Conservation (phyloP, 1,284 basidiomycete species). For the Marasmius tenuissimus region DNA sequence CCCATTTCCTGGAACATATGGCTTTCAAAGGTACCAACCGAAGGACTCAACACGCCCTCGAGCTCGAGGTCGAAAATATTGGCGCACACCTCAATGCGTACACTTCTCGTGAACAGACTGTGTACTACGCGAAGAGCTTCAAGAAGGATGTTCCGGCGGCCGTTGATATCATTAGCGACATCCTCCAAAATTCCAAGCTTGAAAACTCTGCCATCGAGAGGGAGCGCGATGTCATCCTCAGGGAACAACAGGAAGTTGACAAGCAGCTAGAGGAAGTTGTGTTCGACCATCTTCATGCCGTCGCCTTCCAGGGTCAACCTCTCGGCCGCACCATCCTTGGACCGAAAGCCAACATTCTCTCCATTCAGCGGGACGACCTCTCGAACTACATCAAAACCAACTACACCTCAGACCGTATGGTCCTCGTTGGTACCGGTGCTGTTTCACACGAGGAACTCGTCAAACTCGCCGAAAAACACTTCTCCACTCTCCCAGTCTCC, state of each 20-base stretch:
- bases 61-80: conserved; percentile 98
- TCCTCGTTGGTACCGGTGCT: conserved; percentile 95
- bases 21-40: conserved; percentile 93
- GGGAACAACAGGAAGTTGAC: conserved; percentile 99
- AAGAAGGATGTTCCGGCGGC: conserved; percentile 90
- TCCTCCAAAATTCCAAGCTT: conserved; percentile 96
- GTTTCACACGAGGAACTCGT: conserved; percentile 93
- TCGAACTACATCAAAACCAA: conserved; percentile 94
- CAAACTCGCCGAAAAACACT: conserved; percentile 94
- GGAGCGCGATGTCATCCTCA: conserved; percentile 95
- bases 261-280: conserved; percentile 99
- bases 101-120: conserved; percentile 98
- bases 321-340: conserved; percentile 98
- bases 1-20: conserved; percentile 99
- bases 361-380: conserved; percentile 92
- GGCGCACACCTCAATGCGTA: conserved; percentile 98
- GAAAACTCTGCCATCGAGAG: conserved; percentile 89
- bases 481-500: conserved; percentile 87
- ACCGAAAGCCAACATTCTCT: conserved; percentile 94
- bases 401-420: conserved; percentile 99
- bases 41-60: conserved; percentile 89
- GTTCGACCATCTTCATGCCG: conserved; percentile 96
- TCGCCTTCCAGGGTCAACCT: conserved; percentile 95
- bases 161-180: conserved; percentile 98
- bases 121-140: conserved; percentile 99